Conservation (phyloP, 345 rosid genomes). For the Populus davidiana region DNA sequence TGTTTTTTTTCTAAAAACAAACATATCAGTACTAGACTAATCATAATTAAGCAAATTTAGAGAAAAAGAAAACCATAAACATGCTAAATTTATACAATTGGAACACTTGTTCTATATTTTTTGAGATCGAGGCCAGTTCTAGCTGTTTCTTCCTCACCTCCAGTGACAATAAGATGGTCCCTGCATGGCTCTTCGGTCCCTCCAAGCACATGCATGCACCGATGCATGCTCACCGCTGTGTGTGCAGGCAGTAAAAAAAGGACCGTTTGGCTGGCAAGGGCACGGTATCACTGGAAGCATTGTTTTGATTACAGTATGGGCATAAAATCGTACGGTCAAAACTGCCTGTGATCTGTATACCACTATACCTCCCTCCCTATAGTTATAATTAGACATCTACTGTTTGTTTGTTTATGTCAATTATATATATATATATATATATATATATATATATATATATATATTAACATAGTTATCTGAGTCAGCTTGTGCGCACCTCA, state of each 20-base stretch:
- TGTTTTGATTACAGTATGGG: background rate
- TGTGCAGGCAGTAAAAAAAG: background rate
- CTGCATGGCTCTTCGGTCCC: background rate
- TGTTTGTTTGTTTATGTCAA: background rate
- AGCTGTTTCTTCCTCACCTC: background rate
- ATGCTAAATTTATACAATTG: too few species aligned
- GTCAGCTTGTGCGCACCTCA: accelerated
- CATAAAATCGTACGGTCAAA: background rate
- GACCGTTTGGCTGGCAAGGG: background rate
- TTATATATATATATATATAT: too few species aligned
- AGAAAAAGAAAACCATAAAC: too few species aligned
- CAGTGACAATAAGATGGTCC: background rate
- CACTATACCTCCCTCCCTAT: background rate
- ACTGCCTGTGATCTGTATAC: background rate
- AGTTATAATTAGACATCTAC: background rate
- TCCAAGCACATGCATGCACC: background rate
- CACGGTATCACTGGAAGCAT: background rate
- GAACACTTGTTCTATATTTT: background rate
- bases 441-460: too few species aligned
- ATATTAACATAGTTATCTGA: too few species aligned
- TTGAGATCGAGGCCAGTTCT: background rate
- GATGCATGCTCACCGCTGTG: background rate
- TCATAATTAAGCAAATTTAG: too few species aligned
- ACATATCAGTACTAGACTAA: too few species aligned
- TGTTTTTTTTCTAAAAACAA: too few species aligned